Base-by-base conservation (phyloP, 73 alveolate genomes). In the Blepharisma stoltei region DNA sequence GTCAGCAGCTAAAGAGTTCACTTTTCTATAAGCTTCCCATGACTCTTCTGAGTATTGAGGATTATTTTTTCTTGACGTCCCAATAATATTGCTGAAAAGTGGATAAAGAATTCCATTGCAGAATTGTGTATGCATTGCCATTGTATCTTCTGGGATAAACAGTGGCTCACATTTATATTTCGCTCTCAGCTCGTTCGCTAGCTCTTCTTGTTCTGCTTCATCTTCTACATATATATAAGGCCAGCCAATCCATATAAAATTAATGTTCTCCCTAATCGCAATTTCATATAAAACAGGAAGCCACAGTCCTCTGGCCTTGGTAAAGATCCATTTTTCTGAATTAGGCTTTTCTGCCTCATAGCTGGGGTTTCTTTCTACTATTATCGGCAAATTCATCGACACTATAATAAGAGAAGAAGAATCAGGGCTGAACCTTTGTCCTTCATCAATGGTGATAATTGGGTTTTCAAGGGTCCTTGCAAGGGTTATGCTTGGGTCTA, bases 161-260 rank as follows among this genome's bases (percentile, higher is more conserved):
- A 60, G 14, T 9, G 73, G 73, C 38, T 14, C 73, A 5, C 73
- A 60, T 60, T 60, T 60, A 47, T 60, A 60, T 25, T 25, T 11
- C 23, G 38, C 11, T 20, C 18, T 8, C 0, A 60, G 45, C 14
- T 14, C 18, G 3, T 25, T 25, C 2, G 49, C 23, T 25, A 60
- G 14, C 23, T 18, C 37, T 8, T 9, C 23, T 60, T 60, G 73
- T 38, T 60, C 73, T 60, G 38, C 11, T 25, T 60, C 73, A 25
- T 60, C 73, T 60, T 60, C 73, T 20, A 60, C 23, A 25, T 14
- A 60, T 14, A 60, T 60, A 25, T 60, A 38, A 60, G 73, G 73
- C 73, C 73, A 60, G 14, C 73, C 73, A 18, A 60, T 38, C 73
- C 73, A 60, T 60, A 14, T n/a, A 38, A 60, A 60, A 60, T 60